Percentiles rank a stretch among this genome's conserved stretches.
Evolutionary conservation across 2,329 filamentous ascomycete species (phyloP).

Genomic region (Fusarium chlamydosporum): DNA sequence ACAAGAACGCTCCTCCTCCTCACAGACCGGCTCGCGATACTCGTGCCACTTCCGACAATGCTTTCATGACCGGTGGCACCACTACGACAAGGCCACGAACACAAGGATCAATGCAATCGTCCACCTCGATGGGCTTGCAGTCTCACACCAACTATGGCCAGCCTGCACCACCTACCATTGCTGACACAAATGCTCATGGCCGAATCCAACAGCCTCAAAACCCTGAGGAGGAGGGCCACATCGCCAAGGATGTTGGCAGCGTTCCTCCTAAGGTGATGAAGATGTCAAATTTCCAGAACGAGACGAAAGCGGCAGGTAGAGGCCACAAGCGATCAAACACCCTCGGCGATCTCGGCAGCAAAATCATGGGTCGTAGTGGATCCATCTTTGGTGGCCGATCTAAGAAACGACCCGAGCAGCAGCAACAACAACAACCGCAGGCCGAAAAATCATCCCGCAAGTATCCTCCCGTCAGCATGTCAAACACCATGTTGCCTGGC

Average conservation of each 20-base stretch:
- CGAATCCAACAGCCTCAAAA: constrained; percentile 83
- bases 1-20: constrained; percentile 55
- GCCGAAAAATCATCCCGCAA: constrained; percentile 73
- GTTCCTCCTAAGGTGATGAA: constrained; percentile 71
- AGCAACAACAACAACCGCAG: constrained; percentile 67
- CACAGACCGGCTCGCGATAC: constrained; percentile 51
- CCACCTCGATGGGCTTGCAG: constrained; percentile 73
- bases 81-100: constrained; percentile 77
- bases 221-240: constrained; percentile 74
- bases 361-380: constrained; percentile 85
- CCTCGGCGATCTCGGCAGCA: constrained; percentile 85
- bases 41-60: constrained; percentile 58
- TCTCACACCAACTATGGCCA: constrained; percentile 83
- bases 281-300: constrained; percentile 70
- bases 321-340: constrained; percentile 80
- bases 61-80: constrained; percentile 61
- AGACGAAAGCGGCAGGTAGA: constrained; percentile 64
- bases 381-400: constrained; percentile 80
- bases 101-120: constrained; percentile 82
- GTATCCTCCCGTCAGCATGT: constrained; percentile 94
- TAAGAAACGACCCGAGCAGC: constrained; percentile 65
- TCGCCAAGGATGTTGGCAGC: constrained; percentile 73
- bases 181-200: constrained; percentile 89
- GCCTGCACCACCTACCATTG: constrained; percentile 87
- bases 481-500: constrained; percentile 73